phyloP scores from a whole-genome alignment of 2,329 filamentous ascomycete species.

The Colletotrichum agaves region DNA sequence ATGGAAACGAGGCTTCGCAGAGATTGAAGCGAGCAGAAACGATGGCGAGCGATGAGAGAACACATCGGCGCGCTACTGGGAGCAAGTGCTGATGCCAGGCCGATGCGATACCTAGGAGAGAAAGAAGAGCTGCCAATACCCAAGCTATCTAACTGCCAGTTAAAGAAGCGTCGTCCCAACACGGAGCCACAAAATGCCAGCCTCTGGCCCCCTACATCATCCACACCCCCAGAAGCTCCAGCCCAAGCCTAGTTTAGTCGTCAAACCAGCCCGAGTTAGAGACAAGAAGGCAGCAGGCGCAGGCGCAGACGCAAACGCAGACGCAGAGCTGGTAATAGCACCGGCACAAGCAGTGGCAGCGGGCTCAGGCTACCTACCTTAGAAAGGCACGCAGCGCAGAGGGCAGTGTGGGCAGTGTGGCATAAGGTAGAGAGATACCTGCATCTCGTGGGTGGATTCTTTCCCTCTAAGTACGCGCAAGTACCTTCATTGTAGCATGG shows the following conservation, averaged over 20 bases:
- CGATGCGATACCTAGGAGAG: conserved; percentile 22
- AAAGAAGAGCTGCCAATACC: conserved; percentile 15
- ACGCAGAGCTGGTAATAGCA: conserved; percentile 5
- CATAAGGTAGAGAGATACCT: conserved; percentile 26
- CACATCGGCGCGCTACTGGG: conserved; percentile 28
- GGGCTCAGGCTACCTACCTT: conserved; percentile 29
- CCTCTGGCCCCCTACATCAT: conserved; percentile 30
- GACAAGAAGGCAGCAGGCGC: conserved; percentile 33
- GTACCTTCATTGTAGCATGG: conserved; percentile 30
- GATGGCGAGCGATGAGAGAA: conserved; percentile 18
- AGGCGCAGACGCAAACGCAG: conserved; percentile 8
- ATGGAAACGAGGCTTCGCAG: background rate
- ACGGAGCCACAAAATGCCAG: conserved; percentile 34
- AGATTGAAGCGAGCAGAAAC: background rate
- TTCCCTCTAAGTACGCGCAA: conserved; percentile 32
- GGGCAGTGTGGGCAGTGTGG: conserved; percentile 1
- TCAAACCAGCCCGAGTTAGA: conserved; percentile 27
- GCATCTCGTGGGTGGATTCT: conserved; percentile 23
- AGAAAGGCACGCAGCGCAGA: conserved; percentile 13
- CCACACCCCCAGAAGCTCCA: conserved; percentile 20
- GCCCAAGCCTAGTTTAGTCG: conserved; percentile 15
- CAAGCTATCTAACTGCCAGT: conserved; percentile 21
- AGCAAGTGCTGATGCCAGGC: conserved; percentile 36
- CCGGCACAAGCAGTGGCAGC: conserved; percentile 9
- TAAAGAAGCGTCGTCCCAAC: conserved; percentile 38